A percentile compares a stretch with the other conserved stretches of the same genome.
Conservation (phyloP, 2,329 filamentous ascomycete species). For the Claviceps citrina region DNA sequence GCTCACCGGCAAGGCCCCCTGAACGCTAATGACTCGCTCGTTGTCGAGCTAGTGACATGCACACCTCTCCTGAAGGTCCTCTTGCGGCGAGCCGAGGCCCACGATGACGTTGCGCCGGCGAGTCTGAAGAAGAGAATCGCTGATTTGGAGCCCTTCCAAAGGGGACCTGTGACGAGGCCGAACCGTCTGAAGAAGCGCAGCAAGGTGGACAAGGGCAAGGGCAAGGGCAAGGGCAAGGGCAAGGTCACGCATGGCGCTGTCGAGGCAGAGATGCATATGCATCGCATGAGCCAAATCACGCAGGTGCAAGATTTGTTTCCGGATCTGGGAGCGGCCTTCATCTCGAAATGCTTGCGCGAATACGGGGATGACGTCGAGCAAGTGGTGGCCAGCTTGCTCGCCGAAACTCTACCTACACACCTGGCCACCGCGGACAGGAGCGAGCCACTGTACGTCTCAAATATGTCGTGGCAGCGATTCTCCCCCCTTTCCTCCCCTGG, state of each 20-base stretch:
- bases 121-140: conserved; percentile 46
- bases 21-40: conserved; percentile 53
- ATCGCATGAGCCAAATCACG: conserved; percentile 69
- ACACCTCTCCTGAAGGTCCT: conserved; percentile 60
- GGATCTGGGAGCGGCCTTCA: conserved; percentile 67
- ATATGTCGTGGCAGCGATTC: too few species aligned
- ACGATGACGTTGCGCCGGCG: conserved; percentile 32
- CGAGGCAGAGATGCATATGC: conserved; percentile 48
- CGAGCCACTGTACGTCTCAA: conserved; percentile 47
- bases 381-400: conserved; percentile 67
- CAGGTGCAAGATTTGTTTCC: conserved; percentile 93
- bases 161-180: conserved; percentile 35
- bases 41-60: conserved; percentile 64
- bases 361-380: conserved; percentile 65
- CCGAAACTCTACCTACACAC: conserved; percentile 57
- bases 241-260: conserved; percentile 23
- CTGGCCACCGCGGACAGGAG: conserved; percentile 48
- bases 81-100: conserved; percentile 34
- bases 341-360: conserved; percentile 63
- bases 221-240: conserved; percentile 47
- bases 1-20: conserved; percentile 40
- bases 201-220: conserved; percentile 54
- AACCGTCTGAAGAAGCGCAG: conserved; percentile 30
- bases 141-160: conserved; percentile 44
- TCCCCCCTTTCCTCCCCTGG: too few species aligned